Conservation (phyloP, 2,329 filamentous ascomycete genomes). For the Penicillium sp. region DNA sequence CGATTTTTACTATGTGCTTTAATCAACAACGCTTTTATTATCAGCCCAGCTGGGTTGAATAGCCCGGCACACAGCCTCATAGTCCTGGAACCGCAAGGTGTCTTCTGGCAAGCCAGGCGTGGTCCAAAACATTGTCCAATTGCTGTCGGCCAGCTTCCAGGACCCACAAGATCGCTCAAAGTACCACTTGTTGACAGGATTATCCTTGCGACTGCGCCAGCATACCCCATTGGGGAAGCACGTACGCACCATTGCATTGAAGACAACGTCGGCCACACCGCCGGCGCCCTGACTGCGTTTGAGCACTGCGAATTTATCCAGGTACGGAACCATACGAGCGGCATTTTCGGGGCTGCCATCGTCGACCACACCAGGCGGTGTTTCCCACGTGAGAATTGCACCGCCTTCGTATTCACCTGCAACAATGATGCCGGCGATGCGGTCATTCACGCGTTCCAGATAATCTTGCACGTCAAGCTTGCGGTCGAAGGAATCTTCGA, state of each 20-base stretch:
- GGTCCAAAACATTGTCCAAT: slow-evolving; percentile 99
- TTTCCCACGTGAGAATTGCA: slow-evolving; percentile 93
- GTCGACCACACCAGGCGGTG: slow-evolving; percentile 64
- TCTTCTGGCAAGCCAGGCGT: slow-evolving; percentile 65
- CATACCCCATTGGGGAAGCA: slow-evolving; percentile 90
- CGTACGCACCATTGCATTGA: slow-evolving; percentile 89
- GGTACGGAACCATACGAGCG: slow-evolving; percentile 79
- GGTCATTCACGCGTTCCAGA: slow-evolving; percentile 75
- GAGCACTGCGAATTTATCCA: slow-evolving; percentile 96
- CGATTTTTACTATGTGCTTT: slow-evolving; percentile 16
- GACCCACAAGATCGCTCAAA: slow-evolving; percentile 87
- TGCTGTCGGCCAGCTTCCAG: slow-evolving; percentile 76
- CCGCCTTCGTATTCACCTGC: slow-evolving; percentile 96
- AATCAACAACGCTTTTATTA: slow-evolving; percentile 59
- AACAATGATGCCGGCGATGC: slow-evolving; percentile 88
- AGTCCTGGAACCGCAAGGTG: slow-evolving; percentile 64
- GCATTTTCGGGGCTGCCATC: slow-evolving; percentile 57
- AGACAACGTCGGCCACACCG: slow-evolving; percentile 93
- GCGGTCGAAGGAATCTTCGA: slow-evolving; percentile 90
- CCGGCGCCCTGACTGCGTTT: slow-evolving; percentile 86
- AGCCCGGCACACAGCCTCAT: slow-evolving; percentile 73
- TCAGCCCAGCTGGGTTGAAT: slow-evolving; percentile 56
- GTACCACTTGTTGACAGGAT: slow-evolving; percentile 99
- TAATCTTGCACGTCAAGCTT: slow-evolving; percentile 85
- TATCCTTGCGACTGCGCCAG: slow-evolving; percentile 87